Conservation (phyloP, 441 rosid species). For the Croton laevigatus region DNA sequence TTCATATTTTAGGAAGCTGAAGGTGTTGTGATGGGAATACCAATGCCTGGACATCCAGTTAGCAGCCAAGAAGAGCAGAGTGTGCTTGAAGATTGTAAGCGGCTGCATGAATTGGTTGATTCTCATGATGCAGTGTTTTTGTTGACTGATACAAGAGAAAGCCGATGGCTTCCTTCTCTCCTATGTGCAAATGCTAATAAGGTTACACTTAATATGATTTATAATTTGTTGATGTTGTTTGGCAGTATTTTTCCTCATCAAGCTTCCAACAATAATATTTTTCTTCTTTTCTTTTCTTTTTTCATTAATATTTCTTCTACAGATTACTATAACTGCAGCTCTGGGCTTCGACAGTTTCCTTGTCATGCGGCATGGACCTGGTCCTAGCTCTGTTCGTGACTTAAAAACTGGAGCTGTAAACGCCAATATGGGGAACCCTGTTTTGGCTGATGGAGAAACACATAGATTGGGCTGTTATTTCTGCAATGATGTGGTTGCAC, state of each 20-base stretch:
- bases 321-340: slow-evolving; percentile 87
- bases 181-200: slow-evolving; percentile 79
- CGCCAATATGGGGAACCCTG: slow-evolving; percentile 40
- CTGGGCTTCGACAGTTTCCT: slow-evolving; percentile 94
- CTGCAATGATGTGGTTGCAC: slow-evolving; percentile 97
- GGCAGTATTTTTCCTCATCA: neutral
- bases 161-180: slow-evolving; percentile 93
- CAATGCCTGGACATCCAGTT: slow-evolving; percentile 98
- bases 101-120: slow-evolving; percentile 57
- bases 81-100: slow-evolving; percentile 70
- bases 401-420: slow-evolving; percentile 26
- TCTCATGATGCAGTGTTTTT: slow-evolving; percentile 90
- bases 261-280: neutral
- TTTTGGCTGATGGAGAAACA: slow-evolving; percentile 31
- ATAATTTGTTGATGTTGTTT: neutral
- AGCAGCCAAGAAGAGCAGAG: slow-evolving; percentile 67
- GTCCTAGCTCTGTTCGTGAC: slow-evolving; percentile 43
- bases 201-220: slow-evolving; percentile 39
- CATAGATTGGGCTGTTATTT: slow-evolving; percentile 93
- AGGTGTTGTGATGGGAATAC: slow-evolving; percentile 82
- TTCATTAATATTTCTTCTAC: slow-evolving; percentile 23
- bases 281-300: neutral
- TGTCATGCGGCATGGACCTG: slow-evolving; percentile 96
- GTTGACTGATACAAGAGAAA: slow-evolving; percentile 97
- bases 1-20: slow-evolving; percentile 57